Evolutionary conservation across 441 rosid genomes (phyloP), one percentile per base, ranked within the genome.

Genomic region (Erodium trifolium): DNA sequence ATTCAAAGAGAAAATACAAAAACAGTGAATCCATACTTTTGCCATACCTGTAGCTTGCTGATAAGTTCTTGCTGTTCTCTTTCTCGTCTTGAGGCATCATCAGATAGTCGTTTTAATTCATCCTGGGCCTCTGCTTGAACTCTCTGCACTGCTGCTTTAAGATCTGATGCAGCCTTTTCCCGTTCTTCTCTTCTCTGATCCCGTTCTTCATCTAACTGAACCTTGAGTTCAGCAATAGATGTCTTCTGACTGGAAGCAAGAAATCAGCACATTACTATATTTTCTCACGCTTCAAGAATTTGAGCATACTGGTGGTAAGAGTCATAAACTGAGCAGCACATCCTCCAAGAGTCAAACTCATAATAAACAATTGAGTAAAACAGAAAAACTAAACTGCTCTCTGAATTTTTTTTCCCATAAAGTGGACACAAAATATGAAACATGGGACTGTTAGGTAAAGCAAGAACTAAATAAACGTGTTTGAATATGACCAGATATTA

Each of bases 131-230:
- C 98, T 69, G 72, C 68, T 75, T 86, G 99, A 74, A 86, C 87
- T 86, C 81, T 88, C 79, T 85, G 96, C 11, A 92, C 82, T 7
- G 97, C 96, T 51, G 84, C 84, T 73, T 90, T 92, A 63, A 86
- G 69, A 75, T 94, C 98, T 75, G 81, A 71, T 68, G 76, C 75
- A 70, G 97, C 90, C 70, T 78, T 87, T 75, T 84, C 92, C 60
- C 96, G 82, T 71, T 94, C 99, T 75, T 83, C 88, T 80, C 76
- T 88, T 85, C 94, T 90, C 78, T 85, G 96, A 57, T 85, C 85
- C 78, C 86, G 82, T 79, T 94, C 98, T 77, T 90, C 96, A 72
- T 86, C 94, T 72, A 94, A 79, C 67, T 75, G 87, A 57, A 74
- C 73, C 80, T 87, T 87, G 68, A 94, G 84, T 76, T 87, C 91